A percentile compares a stretch with the other conserved stretches of the same genome.
These are phyloP conservation scores for Xylariaceae sp. DNA, from an alignment of 2,329 filamentous ascomycete genomes.

Conservation along the genomic window DNA sequence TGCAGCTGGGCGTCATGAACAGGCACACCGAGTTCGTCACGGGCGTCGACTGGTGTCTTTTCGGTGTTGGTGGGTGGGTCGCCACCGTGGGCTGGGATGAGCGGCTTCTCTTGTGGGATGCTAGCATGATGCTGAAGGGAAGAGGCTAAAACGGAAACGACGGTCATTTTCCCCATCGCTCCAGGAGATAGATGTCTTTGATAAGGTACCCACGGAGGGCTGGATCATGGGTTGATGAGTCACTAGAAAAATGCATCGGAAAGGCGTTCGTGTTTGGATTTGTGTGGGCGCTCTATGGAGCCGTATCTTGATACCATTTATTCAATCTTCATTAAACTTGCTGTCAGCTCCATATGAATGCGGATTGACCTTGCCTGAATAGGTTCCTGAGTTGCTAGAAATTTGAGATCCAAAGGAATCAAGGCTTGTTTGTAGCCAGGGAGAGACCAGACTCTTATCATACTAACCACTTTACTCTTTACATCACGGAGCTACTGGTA, in stretches of 20 bases:
- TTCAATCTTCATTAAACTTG: too few species aligned
- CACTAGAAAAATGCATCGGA: not conserved
- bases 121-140: slow-evolving; percentile 40
- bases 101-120: slow-evolving; percentile 86
- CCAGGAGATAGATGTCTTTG: not conserved
- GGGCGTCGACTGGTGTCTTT: slow-evolving; percentile 96
- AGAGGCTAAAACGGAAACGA: too few species aligned
- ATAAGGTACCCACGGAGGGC: too few species aligned
- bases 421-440: too few species aligned
- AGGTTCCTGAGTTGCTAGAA: too few species aligned
- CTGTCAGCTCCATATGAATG: too few species aligned
- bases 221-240: not conserved
- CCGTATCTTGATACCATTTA: not conserved
- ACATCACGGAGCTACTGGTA: too few species aligned
- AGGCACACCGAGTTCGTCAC: slow-evolving; percentile 93
- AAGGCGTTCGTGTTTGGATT: not conserved
- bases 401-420: too few species aligned
- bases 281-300: not conserved
- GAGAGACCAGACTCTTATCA: too few species aligned
- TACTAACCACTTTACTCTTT: too few species aligned
- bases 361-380: too few species aligned
- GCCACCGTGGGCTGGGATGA: slow-evolving; percentile 95
- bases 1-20: slow-evolving; percentile 82
- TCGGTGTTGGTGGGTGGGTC: slow-evolving; percentile 92
- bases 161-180: too few species aligned